Conservation (phyloP, 2,329 filamentous ascomycete genomes). For the Calonectria pseudoreteaudii region DNA sequence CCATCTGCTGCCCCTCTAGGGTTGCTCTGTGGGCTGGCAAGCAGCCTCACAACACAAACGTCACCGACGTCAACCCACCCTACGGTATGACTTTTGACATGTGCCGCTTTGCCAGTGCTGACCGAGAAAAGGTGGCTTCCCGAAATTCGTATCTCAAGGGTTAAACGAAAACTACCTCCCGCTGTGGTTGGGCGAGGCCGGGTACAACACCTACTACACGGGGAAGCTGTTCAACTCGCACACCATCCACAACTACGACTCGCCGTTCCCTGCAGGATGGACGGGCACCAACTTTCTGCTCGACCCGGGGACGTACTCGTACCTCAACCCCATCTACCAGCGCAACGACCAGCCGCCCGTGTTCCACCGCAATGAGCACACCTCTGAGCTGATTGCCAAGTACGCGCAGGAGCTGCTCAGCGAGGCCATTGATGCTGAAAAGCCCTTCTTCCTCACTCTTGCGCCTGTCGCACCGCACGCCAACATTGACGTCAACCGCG, state of each 20-base stretch:
- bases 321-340: slow-evolving; percentile 62
- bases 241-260: slow-evolving; percentile 69
- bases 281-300: slow-evolving; percentile 56
- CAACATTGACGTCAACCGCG: slow-evolving; percentile 52
- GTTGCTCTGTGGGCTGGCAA: slow-evolving; percentile 75
- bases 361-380: slow-evolving; percentile 48
- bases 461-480: slow-evolving; percentile 76
- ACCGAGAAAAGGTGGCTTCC: slow-evolving; percentile 58
- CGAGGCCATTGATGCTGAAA: slow-evolving; percentile 63
- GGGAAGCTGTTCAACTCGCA: slow-evolving; percentile 81
- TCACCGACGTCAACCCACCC: slow-evolving; percentile 67
- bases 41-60: slow-evolving; percentile 77
- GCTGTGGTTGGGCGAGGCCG: slow-evolving; percentile 75
- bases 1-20: slow-evolving; percentile 76
- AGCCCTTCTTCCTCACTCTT: slow-evolving; percentile 76
- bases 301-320: slow-evolving; percentile 54
- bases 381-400: slow-evolving; percentile 68
- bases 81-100: slow-evolving; percentile 55
- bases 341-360: slow-evolving; percentile 52
- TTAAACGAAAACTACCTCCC: slow-evolving; percentile 77
- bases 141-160: slow-evolving; percentile 74
- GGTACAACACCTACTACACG: slow-evolving; percentile 78
- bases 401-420: slow-evolving; percentile 72
- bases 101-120: slow-evolving; percentile 1
- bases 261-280: slow-evolving; percentile 68